These are phyloP conservation scores for Trifolium subterraneum DNA, from an alignment of 306 rosid genomes.

Conservation along the genomic window DNA sequence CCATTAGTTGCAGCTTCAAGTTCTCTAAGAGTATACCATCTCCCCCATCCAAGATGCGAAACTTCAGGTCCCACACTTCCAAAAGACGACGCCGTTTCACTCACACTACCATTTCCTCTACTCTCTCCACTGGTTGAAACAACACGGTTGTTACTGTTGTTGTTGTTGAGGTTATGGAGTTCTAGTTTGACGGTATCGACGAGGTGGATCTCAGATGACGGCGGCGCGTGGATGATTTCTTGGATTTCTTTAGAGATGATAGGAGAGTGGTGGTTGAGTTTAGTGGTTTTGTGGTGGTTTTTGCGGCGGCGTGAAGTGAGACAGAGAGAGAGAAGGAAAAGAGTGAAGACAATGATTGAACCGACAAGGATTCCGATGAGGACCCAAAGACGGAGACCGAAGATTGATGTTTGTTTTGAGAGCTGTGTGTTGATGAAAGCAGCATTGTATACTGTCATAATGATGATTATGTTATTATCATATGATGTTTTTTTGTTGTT, in stretches of 20 bases:
- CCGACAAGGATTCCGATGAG: slow-evolving; percentile 92
- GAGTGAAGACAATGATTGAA: slow-evolving; percentile 69
- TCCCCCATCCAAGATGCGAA: slow-evolving; percentile 97
- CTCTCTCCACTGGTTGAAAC: slow-evolving; percentile 84
- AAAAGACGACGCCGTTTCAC: slow-evolving; percentile 59
- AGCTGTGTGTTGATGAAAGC: slow-evolving; percentile 81
- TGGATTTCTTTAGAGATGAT: slow-evolving; percentile 80
- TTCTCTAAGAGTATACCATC: slow-evolving; percentile 92
- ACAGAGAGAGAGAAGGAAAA: slow-evolving; percentile 90
- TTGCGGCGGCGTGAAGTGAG: slow-evolving; percentile 75
- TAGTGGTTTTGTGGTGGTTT: slow-evolving; percentile 30
- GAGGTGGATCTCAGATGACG: slow-evolving; percentile 64
- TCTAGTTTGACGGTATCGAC: slow-evolving; percentile 67
- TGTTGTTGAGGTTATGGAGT: slow-evolving; percentile 43
- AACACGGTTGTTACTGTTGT: slow-evolving; percentile 55
- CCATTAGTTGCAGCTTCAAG: slow-evolving; percentile 91
- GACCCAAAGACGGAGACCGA: slow-evolving; percentile 94
- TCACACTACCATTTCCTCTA: slow-evolving; percentile 46
- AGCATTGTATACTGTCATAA: slow-evolving; percentile 82
- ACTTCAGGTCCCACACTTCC: slow-evolving; percentile 88
- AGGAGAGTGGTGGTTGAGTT: slow-evolving; percentile 44
- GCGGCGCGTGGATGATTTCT: slow-evolving; percentile 58
- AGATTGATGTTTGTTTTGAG: slow-evolving; percentile 79
- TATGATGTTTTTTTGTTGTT: background rate
- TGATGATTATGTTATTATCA: background rate